Conservation (phyloP, 257 asterid genomes). For the Ilex asprella region DNA sequence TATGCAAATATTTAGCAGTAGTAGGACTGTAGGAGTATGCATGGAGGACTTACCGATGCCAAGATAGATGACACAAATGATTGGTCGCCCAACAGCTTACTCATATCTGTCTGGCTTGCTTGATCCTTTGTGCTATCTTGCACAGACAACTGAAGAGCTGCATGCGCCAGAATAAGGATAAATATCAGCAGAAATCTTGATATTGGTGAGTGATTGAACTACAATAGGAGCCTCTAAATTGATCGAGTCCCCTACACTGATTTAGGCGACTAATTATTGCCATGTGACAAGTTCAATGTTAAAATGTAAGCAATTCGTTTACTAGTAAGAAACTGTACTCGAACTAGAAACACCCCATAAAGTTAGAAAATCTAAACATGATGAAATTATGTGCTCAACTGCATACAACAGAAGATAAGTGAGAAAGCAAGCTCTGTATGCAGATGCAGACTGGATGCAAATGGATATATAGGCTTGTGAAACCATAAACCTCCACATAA, state of each 20-base stretch:
- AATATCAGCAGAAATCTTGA: conserved; percentile 2
- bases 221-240: background rate
- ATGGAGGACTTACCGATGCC: conserved; percentile 57
- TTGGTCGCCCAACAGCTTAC: conserved; percentile 69
- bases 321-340: too few relatives aligned
- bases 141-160: conserved; percentile 94
- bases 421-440: too few relatives aligned
- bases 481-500: too few relatives aligned
- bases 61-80: conserved; percentile 71
- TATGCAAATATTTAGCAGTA: too few relatives aligned
- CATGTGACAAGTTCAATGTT: background rate
- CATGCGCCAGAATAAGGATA: conserved; percentile 17
- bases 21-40: background rate
- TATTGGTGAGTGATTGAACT: too few relatives aligned
- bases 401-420: too few relatives aligned
- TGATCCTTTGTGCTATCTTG: conserved; percentile 65
- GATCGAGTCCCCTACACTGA: too few relatives aligned
- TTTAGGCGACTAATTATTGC: background rate
- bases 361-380: too few relatives aligned
- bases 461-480: too few relatives aligned
- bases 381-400: too few relatives aligned
- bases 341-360: too few relatives aligned
- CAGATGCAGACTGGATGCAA: too few relatives aligned
- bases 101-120: conserved; percentile 58
- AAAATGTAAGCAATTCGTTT: background rate